Base-by-base conservation (phyloP, 2,329 filamentous ascomycete species). In the Fusarium heterosporum region DNA sequence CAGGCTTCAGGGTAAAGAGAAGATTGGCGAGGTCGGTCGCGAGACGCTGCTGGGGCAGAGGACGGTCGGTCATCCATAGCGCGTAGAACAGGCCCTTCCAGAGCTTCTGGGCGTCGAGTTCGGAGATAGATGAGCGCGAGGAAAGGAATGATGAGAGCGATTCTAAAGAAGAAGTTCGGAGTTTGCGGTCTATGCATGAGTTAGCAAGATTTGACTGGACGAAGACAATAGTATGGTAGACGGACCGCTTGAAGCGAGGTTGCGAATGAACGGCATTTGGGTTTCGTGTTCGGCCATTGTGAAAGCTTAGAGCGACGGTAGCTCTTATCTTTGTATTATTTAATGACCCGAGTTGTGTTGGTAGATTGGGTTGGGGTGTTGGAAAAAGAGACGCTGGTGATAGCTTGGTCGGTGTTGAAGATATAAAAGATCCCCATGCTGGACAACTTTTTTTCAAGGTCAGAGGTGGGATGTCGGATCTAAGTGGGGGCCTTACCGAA, bases 41-140 rank as follows among this genome's bases (percentile, higher is more conserved):
- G 43, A 98, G 90, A 41, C 87, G 87, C 82, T 97, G 93, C 82
- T 97, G 95, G 4, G 92, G 90, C n/a, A 89, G 81, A 12, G 93
- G 90, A 46, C 93, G 92, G 83, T 97, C 94, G 78, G 90, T 93
- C 89, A 97, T 96, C 90, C 93, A 97, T 74, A 96, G 87, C 74
- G 90, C 90, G 84, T 93, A 97, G 83, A 96, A 97, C 19, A 98
- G 87, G 7, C 93, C 95, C 76, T 96, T 97, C 93, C 93, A 97
- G 68, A 98, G 86, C 82, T 97, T 97, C 62, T 95, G 83, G 48
- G 93, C 83, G 68, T 97, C 93, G 69, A 91, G 78, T 39, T 87
- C 82, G 17, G 87, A 81, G 63, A 97, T 87, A 53, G 78, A 73
- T 36, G 81, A 77, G 39, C 86, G 85, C 62, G 87, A 84, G 64